These are phyloP conservation scores for Alternaria panax DNA, from an alignment of 2,329 filamentous ascomycete genomes.

Conservation along the genomic window DNA sequence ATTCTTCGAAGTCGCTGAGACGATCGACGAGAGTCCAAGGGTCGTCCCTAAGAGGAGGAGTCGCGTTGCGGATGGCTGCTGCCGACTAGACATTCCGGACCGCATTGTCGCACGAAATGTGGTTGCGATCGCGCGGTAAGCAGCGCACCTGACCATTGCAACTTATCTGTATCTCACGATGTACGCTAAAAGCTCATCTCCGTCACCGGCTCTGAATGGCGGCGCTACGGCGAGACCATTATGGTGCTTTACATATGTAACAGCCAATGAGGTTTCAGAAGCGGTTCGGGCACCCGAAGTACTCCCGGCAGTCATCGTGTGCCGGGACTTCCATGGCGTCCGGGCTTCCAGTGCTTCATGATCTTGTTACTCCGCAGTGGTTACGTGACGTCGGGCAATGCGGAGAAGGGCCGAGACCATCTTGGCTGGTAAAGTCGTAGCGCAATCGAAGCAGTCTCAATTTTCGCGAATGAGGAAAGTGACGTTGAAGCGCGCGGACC, in stretches of 20 bases:
- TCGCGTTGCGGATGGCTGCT: background rate
- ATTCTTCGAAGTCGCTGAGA: background rate
- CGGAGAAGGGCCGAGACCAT: background rate
- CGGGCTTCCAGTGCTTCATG: background rate
- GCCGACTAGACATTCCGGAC: background rate
- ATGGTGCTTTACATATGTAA: background rate
- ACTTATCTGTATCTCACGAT: background rate
- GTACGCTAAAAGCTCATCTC: background rate
- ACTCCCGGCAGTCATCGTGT: background rate
- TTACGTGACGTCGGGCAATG: background rate
- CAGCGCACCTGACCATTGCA: background rate
- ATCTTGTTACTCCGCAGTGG: background rate
- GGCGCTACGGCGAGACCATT: background rate
- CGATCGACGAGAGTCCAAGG: background rate
- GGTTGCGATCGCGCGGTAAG: background rate
- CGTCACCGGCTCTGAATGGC: background rate
- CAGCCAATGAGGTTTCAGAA: background rate
- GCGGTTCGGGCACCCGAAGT: background rate
- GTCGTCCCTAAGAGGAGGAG: background rate
- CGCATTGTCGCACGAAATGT: background rate
- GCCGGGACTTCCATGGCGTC: background rate
- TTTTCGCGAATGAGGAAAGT: no score
- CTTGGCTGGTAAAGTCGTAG: background rate
- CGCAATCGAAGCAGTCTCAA: background rate
- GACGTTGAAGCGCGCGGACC: no score